These are phyloP conservation scores for Hippophae rhamnoides DNA, from an alignment of 306 rosid species.

Conservation along the genomic window DNA sequence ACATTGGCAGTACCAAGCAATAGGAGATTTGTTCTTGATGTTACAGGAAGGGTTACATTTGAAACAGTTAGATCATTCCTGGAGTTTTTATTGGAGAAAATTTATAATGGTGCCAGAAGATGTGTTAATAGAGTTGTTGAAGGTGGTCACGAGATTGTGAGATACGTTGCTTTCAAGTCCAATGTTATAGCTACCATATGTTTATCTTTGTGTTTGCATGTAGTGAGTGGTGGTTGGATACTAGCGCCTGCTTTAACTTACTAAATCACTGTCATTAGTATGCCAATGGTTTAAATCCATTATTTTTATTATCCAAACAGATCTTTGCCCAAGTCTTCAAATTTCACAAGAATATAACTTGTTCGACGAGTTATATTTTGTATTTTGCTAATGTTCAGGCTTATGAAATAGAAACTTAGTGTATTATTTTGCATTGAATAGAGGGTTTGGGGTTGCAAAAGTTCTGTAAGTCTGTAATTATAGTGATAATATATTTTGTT, in stretches of 20 bases:
- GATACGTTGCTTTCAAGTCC: slow-evolving; percentile 46
- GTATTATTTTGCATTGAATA: too few relatives aligned
- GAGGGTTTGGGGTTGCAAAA: too few relatives aligned
- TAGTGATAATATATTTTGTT: too few relatives aligned
- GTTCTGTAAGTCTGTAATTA: too few relatives aligned
- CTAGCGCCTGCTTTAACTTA: slow-evolving; percentile 34
- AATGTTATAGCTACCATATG: slow-evolving; percentile 44
- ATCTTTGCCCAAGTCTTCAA: too few relatives aligned
- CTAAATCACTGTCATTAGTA: slow-evolving; percentile 8
- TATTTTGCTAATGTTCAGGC: too few relatives aligned
- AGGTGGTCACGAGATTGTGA: slow-evolving; percentile 35
- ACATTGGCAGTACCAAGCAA: slow-evolving; percentile 58
- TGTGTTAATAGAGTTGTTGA: slow-evolving; percentile 34
- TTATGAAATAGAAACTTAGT: too few relatives aligned
- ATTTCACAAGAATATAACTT: too few relatives aligned
- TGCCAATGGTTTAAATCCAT: background rate
- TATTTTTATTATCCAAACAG: background rate
- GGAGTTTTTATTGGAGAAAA: slow-evolving; percentile 44
- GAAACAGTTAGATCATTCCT: slow-evolving; percentile 60
- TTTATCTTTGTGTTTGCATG: slow-evolving; percentile 47
- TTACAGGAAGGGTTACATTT: slow-evolving; percentile 61
- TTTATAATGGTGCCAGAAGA: slow-evolving; percentile 35
- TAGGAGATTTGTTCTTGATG: slow-evolving; percentile 46
- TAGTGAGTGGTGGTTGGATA: slow-evolving; percentile 43
- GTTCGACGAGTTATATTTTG: too few relatives aligned